These are phyloP conservation scores for Chrysanthemum seticuspe DNA, from an alignment of 129 eudicot genomes.

Conservation along the genomic window DNA sequence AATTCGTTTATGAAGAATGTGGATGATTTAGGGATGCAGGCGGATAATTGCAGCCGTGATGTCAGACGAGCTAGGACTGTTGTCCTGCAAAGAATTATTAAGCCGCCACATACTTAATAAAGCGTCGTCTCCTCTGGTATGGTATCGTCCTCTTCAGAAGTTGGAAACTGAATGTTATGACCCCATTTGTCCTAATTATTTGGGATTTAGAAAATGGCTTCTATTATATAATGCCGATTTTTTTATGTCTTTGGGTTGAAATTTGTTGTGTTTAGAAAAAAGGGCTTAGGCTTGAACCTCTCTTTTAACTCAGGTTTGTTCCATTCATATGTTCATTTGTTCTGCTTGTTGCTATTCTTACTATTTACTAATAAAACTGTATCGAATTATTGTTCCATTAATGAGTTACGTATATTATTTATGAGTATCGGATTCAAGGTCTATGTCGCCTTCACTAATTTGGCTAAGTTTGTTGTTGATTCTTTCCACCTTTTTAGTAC, in stretches of 20 bases:
- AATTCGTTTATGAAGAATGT: slow-evolving; percentile 71
- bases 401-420: background rate
- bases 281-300: slow-evolving; percentile 1
- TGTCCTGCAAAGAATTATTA: slow-evolving; percentile 76
- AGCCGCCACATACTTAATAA: slow-evolving; percentile 34
- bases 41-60: slow-evolving; percentile 78
- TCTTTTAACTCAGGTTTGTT: slow-evolving; percentile 21
- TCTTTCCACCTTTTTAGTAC: background rate
- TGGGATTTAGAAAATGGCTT: slow-evolving; percentile 15
- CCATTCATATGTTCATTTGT: slow-evolving; percentile 32
- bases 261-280: slow-evolving; percentile 16
- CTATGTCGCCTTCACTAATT: background rate
- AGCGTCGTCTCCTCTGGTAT: slow-evolving; percentile 7
- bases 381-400: background rate
- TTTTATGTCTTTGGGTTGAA: slow-evolving; percentile 18
- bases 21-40: slow-evolving; percentile 79
- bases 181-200: slow-evolving; percentile 15
- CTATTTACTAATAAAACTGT: slow-evolving; percentile 19
- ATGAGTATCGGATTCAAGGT: slow-evolving; percentile 5
- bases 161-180: slow-evolving; percentile 10
- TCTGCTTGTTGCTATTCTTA: slow-evolving; percentile 21
- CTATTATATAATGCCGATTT: slow-evolving; percentile 22
- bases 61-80: slow-evolving; percentile 84
- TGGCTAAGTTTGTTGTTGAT: slow-evolving; percentile 12
- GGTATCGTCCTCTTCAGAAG: background rate